Conservation (phyloP, 148 eudicot genomes). For the Dianthus caryophyllus region DNA sequence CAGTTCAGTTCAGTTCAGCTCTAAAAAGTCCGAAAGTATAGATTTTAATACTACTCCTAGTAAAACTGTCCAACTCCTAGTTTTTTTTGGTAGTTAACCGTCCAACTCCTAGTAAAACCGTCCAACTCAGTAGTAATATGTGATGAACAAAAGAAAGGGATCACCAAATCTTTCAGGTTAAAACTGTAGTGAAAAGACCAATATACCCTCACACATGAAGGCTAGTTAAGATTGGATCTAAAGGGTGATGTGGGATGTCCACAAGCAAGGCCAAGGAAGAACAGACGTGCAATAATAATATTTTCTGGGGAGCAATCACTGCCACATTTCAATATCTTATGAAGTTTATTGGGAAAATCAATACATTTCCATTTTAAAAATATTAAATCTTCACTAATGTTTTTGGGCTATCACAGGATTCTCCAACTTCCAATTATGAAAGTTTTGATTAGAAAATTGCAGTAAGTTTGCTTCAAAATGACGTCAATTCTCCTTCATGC, state of each 20-base stretch:
- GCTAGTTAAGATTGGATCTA: constrained; percentile 6
- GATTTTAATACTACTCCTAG: no score
- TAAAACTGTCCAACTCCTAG: no score
- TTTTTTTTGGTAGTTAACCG: no score
- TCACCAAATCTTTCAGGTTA: neutral
- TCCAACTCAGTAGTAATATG: no score
- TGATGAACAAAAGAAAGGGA: no score
- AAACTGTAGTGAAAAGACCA: constrained; percentile 5
- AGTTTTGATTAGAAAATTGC: constrained; percentile 25
- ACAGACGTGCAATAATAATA: constrained; percentile 15
- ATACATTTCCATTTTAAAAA: constrained; percentile 13
- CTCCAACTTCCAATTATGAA: constrained; percentile 22
- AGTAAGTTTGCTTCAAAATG: constrained; percentile 22
- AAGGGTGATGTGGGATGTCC: constrained; percentile 9
- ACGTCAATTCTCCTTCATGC: constrained; percentile 15
- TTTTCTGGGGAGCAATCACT: constrained; percentile 17
- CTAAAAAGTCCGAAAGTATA: no score
- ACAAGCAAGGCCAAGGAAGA: constrained; percentile 16
- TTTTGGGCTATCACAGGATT: constrained; percentile 16
- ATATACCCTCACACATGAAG: constrained; percentile 1
- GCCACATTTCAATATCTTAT: constrained; percentile 19
- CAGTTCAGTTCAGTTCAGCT: no score
- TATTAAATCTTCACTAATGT: constrained; percentile 19
- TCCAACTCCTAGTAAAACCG: no score
- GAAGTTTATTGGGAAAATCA: constrained; percentile 17